phyloP scores from a whole-genome alignment of 1,284 basidiomycete genomes.

The Naganishia sp. region DNA sequence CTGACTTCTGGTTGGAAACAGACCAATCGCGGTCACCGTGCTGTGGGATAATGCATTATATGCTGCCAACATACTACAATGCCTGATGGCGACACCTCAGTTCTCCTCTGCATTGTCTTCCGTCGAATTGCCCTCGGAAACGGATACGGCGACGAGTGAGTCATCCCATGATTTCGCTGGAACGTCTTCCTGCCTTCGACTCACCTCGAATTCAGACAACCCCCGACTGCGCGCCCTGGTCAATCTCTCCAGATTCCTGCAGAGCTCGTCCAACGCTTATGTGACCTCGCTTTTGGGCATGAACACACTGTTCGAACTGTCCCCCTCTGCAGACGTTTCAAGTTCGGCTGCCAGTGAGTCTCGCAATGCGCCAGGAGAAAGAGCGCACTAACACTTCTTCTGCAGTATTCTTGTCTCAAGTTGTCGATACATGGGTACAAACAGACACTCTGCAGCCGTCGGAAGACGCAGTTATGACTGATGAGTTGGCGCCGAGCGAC shows the following conservation, averaged over 20 bases:
- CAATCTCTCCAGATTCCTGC: conserved; percentile 15
- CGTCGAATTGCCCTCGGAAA: background rate
- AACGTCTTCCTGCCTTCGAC: background rate
- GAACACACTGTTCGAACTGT: conserved; percentile 20
- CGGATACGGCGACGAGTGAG: background rate
- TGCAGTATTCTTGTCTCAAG: conserved; percentile 13
- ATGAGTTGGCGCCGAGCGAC: background rate
- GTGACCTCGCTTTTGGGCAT: conserved; percentile 20
- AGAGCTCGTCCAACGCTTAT: conserved; percentile 18
- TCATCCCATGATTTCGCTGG: background rate
- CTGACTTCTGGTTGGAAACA: background rate
- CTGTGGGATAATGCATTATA: conserved; percentile 26
- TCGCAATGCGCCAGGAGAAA: no score
- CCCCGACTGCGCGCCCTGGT: background rate
- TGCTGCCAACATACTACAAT: conserved; percentile 22
- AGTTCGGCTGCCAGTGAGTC: conserved; percentile 5
- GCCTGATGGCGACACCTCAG: conserved; percentile 11
- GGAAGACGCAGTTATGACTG: background rate
- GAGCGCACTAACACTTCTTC: background rate
- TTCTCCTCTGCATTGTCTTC: conserved; percentile 2
- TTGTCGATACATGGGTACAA: conserved; percentile 15
- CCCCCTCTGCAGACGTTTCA: conserved; percentile 17
- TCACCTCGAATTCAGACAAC: conserved; percentile 2
- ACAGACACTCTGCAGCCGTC: background rate
- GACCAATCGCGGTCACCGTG: conserved; percentile 11